These are phyloP conservation scores for Hypocreales sp. DNA, from an alignment of 2,329 filamentous ascomycete species.

Conservation along the genomic window DNA sequence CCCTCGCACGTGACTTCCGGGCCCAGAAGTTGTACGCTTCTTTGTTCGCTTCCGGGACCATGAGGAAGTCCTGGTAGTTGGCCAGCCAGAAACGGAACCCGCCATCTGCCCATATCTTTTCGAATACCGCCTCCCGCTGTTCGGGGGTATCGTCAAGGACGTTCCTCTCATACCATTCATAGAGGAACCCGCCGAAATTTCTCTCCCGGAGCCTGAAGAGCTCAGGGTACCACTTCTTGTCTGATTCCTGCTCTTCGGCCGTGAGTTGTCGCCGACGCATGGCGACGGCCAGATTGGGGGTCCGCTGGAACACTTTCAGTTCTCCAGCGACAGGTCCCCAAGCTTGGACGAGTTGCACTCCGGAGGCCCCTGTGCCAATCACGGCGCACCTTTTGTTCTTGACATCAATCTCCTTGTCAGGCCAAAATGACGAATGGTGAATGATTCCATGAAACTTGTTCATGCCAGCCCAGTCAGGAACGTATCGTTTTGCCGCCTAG, in stretches of 20 bases:
- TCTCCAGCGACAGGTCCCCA: conserved; percentile 34
- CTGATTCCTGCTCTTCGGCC: conserved; percentile 21
- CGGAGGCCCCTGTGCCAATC: conserved; percentile 49
- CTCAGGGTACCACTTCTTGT: conserved; percentile 27
- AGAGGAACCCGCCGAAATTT: conserved; percentile 43
- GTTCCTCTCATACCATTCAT: conserved; percentile 35
- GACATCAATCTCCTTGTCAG: conserved; percentile 37
- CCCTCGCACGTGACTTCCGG: conserved; percentile 30
- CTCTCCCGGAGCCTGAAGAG: conserved; percentile 36
- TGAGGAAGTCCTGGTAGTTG: conserved; percentile 36
- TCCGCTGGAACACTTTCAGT: conserved; percentile 49
- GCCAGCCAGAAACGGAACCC: conserved; percentile 41
- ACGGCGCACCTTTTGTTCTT: conserved; percentile 43
- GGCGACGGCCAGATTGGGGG: conserved; percentile 48
- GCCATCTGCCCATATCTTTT: conserved; percentile 31
- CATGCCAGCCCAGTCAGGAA: conserved; percentile 43
- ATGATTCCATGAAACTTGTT: conserved; percentile 43
- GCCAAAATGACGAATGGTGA: conserved; percentile 47
- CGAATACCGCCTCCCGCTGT: conserved; percentile 30
- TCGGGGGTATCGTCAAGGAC: conserved; percentile 38
- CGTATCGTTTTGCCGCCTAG: conserved; percentile 41
- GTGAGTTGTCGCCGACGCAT: conserved; percentile 35
- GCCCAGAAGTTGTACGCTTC: conserved; percentile 39
- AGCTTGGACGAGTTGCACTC: conserved; percentile 48
- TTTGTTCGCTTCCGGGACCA: conserved; percentile 29